Evolutionary conservation across 164 flowering plant genomes (phyloP).

Genomic region (Magnolia officinalis): DNA sequence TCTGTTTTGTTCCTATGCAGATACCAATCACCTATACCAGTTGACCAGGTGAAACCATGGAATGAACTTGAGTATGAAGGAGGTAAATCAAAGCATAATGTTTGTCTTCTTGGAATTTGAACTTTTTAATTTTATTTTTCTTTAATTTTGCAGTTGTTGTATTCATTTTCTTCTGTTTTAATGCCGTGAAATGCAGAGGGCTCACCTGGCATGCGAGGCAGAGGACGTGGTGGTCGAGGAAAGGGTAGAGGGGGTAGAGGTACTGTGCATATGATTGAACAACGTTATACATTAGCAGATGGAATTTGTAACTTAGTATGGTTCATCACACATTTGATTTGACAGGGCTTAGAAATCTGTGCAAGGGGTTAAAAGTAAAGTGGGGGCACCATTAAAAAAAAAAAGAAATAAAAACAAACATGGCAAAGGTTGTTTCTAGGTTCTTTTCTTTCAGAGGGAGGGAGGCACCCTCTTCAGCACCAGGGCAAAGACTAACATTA

Average conservation of each 20-base stretch:
- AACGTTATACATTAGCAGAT: not conserved
- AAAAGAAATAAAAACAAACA: no score
- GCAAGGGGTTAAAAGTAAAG: no score
- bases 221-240: slow-evolving; percentile 39
- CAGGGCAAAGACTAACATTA: no score
- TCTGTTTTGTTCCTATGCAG: slow-evolving; percentile 21
- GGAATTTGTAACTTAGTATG: not conserved
- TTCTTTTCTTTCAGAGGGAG: no score
- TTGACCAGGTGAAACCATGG: slow-evolving; percentile 57
- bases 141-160: not conserved
- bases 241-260: slow-evolving; percentile 37
- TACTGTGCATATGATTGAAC: not conserved
- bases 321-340: no score
- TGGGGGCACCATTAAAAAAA: no score
- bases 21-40: slow-evolving; percentile 60
- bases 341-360: no score
- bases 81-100: slow-evolving; percentile 29
- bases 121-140: not conserved
- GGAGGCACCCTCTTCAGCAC: no score
- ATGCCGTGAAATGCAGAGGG: slow-evolving; percentile 22
- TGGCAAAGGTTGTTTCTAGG: no score
- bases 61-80: slow-evolving; percentile 46
- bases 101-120: not conserved
- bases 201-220: slow-evolving; percentile 31
- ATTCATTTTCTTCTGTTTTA: not conserved